Base-by-base conservation (phyloP, 139 green algal genomes). In the Mesostigma viride region DNA sequence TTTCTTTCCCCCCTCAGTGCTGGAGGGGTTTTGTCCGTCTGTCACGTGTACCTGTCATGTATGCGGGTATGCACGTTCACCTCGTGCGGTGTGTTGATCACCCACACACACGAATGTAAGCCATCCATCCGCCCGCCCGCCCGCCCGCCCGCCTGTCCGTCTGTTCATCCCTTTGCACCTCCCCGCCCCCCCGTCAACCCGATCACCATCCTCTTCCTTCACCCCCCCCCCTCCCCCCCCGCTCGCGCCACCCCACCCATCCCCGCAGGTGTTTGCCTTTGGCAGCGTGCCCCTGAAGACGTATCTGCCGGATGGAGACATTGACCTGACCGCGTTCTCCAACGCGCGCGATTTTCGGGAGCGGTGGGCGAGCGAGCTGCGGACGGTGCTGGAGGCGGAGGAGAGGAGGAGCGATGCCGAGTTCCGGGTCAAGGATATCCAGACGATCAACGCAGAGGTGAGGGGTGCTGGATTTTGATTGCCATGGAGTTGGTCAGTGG, bases 291-390 rank as follows among this genome's bases (percentile, higher is more conserved):
- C 92, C 27, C 79, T 98, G 31, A 81, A 85, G 17, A 95, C 92
- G 0, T 97, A 94, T 64, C 76, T 98, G 26, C 92, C 92, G 1
- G 91, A 97, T 61, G 92, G 92, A 1, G 92, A 98, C 74, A 96
- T 98, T 60, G 92, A 98, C 73, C 65, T 97, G 22, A 90, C 80
- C 31, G 83, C 92, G 3, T 95, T 97, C 68, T 78, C 66, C 46
- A 58, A 64, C 35, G 36, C 33, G 26, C 20, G 20, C 8, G 28
- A 67, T 65, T 27, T 76, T n/a, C 48, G 61, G 14, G 69, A 77
- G 14, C 22, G 32, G 31, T 84, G 72, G 77, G 68, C 44, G 8
- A 71, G 76, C 14, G 36, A 71, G 53, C 44, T 84, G 14, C 45
- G 65, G 45, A 70, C 59, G 62, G 48, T 69, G 0, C 71, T 96